These are phyloP conservation scores for Spizellomyces punctatus DNA, from an alignment of 192 early-diverging fungal species.

Conservation along the genomic window DNA sequence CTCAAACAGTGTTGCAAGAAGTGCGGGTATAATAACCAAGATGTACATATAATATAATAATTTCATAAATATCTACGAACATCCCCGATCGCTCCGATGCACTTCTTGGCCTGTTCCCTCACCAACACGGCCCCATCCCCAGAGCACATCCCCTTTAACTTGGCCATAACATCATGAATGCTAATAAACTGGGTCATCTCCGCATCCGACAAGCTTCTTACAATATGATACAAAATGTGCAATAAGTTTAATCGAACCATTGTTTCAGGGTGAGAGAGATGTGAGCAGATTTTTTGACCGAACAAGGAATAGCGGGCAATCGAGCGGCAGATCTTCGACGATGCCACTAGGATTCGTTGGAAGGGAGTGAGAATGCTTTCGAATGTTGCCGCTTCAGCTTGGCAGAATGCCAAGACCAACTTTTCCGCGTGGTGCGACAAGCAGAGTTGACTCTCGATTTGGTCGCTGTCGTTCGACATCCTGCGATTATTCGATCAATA, in stretches of 20 bases:
- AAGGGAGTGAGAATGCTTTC: constrained; percentile 58
- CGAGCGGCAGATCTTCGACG: constrained; percentile 29
- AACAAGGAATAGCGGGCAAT: constrained; percentile 29
- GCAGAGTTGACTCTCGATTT: no score
- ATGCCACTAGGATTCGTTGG: constrained; percentile 51
- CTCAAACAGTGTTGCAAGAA: no score
- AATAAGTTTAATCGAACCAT: constrained; percentile 55
- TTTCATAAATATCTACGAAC: no score
- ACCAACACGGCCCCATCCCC: constrained; percentile 43
- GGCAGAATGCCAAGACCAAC: constrained; percentile 46
- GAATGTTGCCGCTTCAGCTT: constrained; percentile 53
- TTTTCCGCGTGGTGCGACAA: not conserved
- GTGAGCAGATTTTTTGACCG: constrained; percentile 13
- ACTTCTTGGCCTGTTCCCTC: constrained; percentile 44
- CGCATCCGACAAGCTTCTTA: no score
- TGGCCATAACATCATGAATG: no score
- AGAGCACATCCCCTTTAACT: no score
- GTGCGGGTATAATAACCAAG: no score
- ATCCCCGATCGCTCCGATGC: no score
- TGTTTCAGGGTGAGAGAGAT: constrained; percentile 48
- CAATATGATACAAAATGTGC: constrained; percentile 45
- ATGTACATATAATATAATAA: no score
- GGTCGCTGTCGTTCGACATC: no score
- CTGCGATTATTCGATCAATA: no score
- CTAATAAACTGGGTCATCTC: no score